Evolutionary conservation across 2,329 filamentous ascomycete genomes (phyloP), one percentile per base, ranked within the genome.

Genomic region (Hypoxylon sp.): DNA sequence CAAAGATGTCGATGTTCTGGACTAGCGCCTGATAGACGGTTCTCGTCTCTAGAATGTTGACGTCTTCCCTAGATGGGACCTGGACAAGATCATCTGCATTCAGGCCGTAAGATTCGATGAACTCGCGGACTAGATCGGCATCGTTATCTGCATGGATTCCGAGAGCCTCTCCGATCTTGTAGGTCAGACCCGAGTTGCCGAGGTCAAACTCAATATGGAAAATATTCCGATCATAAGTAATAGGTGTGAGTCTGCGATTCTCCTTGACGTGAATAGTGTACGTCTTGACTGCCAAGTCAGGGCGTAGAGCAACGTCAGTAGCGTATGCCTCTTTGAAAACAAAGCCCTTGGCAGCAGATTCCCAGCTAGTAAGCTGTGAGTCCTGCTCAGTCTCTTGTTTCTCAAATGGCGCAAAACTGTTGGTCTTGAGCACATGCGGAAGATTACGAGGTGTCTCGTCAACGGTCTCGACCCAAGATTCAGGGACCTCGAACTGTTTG

Each of bases 141-240:
- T 98, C 91, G 81, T 99, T 99, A 82, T 98, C 93, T 5, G 94
- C 93, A 80, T 99, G 96, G 70, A 99, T 94, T 72, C 96, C 96
- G 17, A 99, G 90, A 51, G 96, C 96, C 84, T 99, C 96, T 63
- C 96, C 96, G 76, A 99, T 98, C 79, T 97, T 93, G 83, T 99
- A 99, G 46, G 89, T 97, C 71, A 99, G 89, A 42, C 94, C 95
- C 35, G 95, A 97, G 76, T 91, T 83, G 67, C 95, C 95, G 24
- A 99, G 89, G 78, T 98, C 96, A 77, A 99, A 99, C 82, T 99
- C 96, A 70, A 99, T 98, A 84, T 99, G 96, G 91, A 99, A 99
- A 81, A 99, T 98, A 86, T 99, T 98, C 75, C 96, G 94, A 81
- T 98, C 94, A 79, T 99, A 99, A 33, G 90, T 92, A 24, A 82